phyloP scores from a whole-genome alignment of 2,329 filamentous ascomycete species.

The Arthrobotrys conoides region DNA sequence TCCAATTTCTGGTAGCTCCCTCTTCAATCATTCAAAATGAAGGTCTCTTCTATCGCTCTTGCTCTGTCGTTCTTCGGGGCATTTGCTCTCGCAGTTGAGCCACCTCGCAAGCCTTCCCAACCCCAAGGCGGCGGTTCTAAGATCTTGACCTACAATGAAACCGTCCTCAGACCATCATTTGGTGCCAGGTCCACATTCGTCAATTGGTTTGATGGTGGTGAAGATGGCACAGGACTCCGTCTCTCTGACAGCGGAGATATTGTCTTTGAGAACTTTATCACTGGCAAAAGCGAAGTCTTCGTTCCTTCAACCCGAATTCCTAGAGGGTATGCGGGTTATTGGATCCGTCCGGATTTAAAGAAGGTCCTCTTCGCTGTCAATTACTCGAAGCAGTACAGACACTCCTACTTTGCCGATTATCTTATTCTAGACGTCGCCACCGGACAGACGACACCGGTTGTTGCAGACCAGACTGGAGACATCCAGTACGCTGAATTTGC shows the following conservation, averaged over 20 bases:
- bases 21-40: constrained; percentile 67
- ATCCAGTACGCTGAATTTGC: constrained; percentile 78
- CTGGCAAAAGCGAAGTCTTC: constrained; percentile 73
- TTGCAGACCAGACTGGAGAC: constrained; percentile 74
- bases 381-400: constrained; percentile 77
- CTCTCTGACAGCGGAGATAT: constrained; percentile 69
- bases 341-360: constrained; percentile 74
- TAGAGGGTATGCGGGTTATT: constrained; percentile 72
- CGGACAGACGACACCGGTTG: constrained; percentile 72
- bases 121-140: constrained; percentile 73
- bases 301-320: constrained; percentile 73
- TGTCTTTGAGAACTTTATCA: constrained; percentile 75
- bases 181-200: constrained; percentile 70
- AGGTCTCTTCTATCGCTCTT: constrained; percentile 48
- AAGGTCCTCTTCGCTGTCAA: constrained; percentile 76
- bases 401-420: constrained; percentile 79
- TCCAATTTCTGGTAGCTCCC: constrained; percentile 68
- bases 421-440: constrained; percentile 75
- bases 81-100: constrained; percentile 68
- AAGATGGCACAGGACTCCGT: constrained; percentile 72
- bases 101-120: constrained; percentile 72
- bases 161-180: constrained; percentile 70
- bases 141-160: constrained; percentile 75
- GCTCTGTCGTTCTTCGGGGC: constrained; percentile 43
- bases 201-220: constrained; percentile 73